A percentile compares a stretch with the other conserved stretches of the same genome.
phyloP scores from a whole-genome alignment of 2,329 filamentous ascomycete genomes.

The Cladosporium sp. region DNA sequence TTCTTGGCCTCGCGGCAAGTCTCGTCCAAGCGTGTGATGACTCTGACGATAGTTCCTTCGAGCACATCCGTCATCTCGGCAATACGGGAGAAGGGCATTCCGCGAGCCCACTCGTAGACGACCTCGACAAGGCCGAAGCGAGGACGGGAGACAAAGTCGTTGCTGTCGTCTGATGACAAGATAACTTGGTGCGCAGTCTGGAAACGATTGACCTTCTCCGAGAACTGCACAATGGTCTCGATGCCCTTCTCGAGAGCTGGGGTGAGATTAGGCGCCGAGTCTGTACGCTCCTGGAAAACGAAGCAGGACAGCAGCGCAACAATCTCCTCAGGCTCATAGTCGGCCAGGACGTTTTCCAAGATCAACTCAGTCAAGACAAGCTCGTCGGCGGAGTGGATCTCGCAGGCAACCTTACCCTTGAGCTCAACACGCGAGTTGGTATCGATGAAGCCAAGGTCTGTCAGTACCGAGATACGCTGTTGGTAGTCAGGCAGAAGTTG shows the following conservation, averaged over 20 bases:
- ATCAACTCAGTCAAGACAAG: constrained; percentile 94
- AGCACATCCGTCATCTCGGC: constrained; percentile 94
- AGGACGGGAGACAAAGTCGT: constrained; percentile 84
- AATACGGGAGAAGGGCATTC: constrained; percentile 98
- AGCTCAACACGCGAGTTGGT: constrained; percentile 82
- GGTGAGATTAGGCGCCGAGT: constrained; percentile 75
- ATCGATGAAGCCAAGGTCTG: constrained; percentile 90
- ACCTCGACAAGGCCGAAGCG: constrained; percentile 95
- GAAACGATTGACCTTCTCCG: constrained; percentile 86
- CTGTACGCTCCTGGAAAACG: constrained; percentile 97
- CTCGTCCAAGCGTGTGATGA: constrained; percentile 91
- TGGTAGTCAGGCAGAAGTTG: constrained; percentile 96
- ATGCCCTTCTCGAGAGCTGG: constrained; percentile 78
- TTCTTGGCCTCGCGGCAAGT: constrained; percentile 98
- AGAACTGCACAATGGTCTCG: constrained; percentile 82
- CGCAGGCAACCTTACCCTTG: constrained; percentile 97
- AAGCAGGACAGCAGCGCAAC: constrained; percentile 91
- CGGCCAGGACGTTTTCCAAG: constrained; percentile 91
- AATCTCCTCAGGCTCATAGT: constrained; percentile 95
- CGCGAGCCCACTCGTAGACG: constrained; percentile 96
- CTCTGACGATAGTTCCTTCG: constrained; percentile 94
- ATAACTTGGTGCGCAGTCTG: constrained; percentile 93
- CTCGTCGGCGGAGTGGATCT: constrained; percentile 96
- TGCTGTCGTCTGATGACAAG: constrained; percentile 82
- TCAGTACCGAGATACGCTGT: constrained; percentile 87